Evolutionary conservation across 163 green algal genomes (phyloP).

Genomic region (Botryococcus braunii): DNA sequence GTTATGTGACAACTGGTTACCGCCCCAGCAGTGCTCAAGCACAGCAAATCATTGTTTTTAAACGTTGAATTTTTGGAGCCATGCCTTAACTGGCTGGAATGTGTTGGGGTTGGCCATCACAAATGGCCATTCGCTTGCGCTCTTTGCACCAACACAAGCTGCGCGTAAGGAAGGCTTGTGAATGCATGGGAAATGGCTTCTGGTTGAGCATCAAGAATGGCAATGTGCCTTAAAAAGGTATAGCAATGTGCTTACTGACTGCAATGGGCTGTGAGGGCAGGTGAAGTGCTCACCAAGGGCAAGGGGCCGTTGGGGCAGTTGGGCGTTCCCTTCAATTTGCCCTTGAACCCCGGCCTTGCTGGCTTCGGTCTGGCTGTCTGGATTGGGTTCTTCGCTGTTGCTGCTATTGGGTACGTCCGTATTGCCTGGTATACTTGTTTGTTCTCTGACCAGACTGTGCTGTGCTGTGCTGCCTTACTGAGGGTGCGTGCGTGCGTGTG

Average conservation of each 20-base stretch:
- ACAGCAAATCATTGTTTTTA: too few relatives aligned
- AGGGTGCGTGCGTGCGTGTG: not conserved
- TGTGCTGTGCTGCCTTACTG: not conserved
- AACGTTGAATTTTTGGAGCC: too few relatives aligned
- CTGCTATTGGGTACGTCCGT: constrained; percentile 12
- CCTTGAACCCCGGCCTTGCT: constrained; percentile 6
- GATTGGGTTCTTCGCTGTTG: constrained; percentile 14
- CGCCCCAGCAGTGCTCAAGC: too few relatives aligned
- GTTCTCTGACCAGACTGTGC: not conserved
- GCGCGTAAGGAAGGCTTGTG: not conserved
- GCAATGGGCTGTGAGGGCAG: not conserved
- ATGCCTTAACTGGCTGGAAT: too few relatives aligned
- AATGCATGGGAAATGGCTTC: not conserved
- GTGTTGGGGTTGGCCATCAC: too few relatives aligned
- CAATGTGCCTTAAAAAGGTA: not conserved
- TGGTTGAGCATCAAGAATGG: not conserved
- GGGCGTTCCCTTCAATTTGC: constrained; percentile 8
- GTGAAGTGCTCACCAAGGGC: constrained; percentile 9
- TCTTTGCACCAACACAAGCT: not conserved
- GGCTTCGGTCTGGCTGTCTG: constrained; percentile 18
- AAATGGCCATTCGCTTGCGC: not conserved
- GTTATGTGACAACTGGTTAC: too few relatives aligned
- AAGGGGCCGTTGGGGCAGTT: constrained; percentile 22
- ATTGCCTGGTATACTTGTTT: not conserved
- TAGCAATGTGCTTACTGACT: not conserved